Percentiles rank a stretch among this genome's conserved stretches.
phyloP scores from a whole-genome alignment of 306 rosid genomes.

The Cucurbita argyrosperma region DNA sequence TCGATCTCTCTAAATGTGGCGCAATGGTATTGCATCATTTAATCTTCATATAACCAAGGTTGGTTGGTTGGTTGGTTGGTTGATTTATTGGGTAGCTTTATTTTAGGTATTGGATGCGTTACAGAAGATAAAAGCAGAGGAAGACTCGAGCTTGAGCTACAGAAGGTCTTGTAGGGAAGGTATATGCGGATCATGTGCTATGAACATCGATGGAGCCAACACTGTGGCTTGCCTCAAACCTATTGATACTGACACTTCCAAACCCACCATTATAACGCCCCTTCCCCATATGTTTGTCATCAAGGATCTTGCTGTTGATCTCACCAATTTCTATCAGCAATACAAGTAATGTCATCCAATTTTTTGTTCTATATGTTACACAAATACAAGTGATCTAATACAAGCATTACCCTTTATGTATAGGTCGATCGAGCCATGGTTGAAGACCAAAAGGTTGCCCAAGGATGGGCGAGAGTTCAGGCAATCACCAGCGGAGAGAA shows the following conservation, averaged over 20 bases:
- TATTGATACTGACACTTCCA: conserved; percentile 20
- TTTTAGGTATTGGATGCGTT: conserved; percentile 29
- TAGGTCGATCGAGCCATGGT: conserved; percentile 31
- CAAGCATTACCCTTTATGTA: no score
- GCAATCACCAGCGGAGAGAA: conserved; percentile 21
- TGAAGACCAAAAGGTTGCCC: conserved; percentile 17
- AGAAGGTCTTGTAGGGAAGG: conserved; percentile 39
- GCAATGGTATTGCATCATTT: background rate
- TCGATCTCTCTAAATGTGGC: conserved; percentile 24
- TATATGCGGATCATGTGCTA: conserved; percentile 33
- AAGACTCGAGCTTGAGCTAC: conserved; percentile 26
- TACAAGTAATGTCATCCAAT: conserved; percentile 8
- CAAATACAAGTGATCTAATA: no score
- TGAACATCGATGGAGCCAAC: conserved; percentile 36
- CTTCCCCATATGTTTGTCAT: conserved; percentile 35
- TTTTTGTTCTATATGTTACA: no score
- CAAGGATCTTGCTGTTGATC: conserved; percentile 29
- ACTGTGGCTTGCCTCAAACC: conserved; percentile 28
- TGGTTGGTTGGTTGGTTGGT: no score
- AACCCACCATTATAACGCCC: conserved; percentile 20
- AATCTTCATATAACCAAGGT: no score
- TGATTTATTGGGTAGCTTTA: no score
- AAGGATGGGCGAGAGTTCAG: conserved; percentile 15
- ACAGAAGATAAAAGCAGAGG: conserved; percentile 32
- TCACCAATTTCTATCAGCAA: conserved; percentile 35